phyloP scores from a whole-genome alignment of 2,329 filamentous ascomycete genomes.

The Talaromyces verruculosus region DNA sequence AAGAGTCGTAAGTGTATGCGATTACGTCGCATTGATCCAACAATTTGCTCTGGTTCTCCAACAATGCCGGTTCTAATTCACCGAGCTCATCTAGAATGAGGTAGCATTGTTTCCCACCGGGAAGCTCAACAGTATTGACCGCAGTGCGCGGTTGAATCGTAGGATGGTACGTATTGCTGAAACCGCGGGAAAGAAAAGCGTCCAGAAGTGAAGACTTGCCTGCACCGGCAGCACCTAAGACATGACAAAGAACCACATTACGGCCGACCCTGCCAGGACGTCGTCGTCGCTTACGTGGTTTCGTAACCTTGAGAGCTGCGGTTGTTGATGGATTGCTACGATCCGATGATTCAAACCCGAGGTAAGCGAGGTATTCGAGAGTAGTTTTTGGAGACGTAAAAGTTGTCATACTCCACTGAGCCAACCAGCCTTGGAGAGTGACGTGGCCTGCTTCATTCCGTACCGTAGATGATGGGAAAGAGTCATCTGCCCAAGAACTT shows the following conservation, averaged over 20 bases:
- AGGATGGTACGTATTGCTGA: slow-evolving; percentile 78
- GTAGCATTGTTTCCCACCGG: slow-evolving; percentile 95
- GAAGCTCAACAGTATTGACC: slow-evolving; percentile 94
- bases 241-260: slow-evolving; percentile 91
- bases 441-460: slow-evolving; percentile 94
- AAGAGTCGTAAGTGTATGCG: slow-evolving; percentile 95
- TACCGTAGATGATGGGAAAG: slow-evolving; percentile 90
- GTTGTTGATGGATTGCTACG: slow-evolving; percentile 71
- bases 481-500: slow-evolving; percentile 79
- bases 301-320: slow-evolving; percentile 86
- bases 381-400: slow-evolving; percentile 95
- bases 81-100: slow-evolving; percentile 93
- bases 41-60: slow-evolving; percentile 82
- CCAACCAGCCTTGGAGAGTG: slow-evolving; percentile 94
- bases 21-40: slow-evolving; percentile 89
- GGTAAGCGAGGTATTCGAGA: slow-evolving; percentile 90
- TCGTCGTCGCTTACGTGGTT: slow-evolving; percentile 79
- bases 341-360: slow-evolving; percentile 84
- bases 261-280: slow-evolving; percentile 83
- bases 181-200: slow-evolving; percentile 85
- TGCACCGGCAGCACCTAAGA: slow-evolving; percentile 79
- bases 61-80: slow-evolving; percentile 88
- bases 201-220: slow-evolving; percentile 92
- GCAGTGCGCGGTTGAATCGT: slow-evolving; percentile 93
- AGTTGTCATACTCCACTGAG: slow-evolving; percentile 99